Percentiles rank a stretch among this genome's conserved stretches.
These are phyloP conservation scores for Rhodotorula graminis DNA, from an alignment of 768 basidiomycete species.

Conservation along the genomic window DNA sequence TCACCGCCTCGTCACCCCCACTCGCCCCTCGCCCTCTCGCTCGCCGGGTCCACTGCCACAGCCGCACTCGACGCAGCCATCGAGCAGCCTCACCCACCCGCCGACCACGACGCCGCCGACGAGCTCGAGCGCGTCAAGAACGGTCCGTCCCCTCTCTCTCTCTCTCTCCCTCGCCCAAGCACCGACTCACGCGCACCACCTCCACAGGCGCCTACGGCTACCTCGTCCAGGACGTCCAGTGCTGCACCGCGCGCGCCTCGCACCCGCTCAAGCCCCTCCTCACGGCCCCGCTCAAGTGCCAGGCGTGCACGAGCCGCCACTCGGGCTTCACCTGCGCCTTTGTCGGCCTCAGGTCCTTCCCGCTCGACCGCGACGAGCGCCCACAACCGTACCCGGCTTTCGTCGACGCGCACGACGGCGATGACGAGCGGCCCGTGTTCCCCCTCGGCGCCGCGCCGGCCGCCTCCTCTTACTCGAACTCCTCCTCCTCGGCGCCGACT, in stretches of 20 bases:
- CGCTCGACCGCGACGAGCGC: not conserved
- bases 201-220: not conserved
- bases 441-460: not conserved
- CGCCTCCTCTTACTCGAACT: no score
- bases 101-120: no score
- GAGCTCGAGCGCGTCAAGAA: not conserved
- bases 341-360: constrained; percentile 8
- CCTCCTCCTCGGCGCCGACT: no score
- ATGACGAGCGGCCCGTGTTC: constrained; percentile 1
- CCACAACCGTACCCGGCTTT: not conserved
- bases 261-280: not conserved
- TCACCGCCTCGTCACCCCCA: no score
- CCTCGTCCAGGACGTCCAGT: not conserved
- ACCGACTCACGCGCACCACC: no score
- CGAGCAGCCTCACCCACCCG: no score
- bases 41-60: no score
- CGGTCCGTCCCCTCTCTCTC: not conserved
- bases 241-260: not conserved
- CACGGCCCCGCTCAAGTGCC: constrained; percentile 2
- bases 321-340: constrained; percentile 14
- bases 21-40: no score
- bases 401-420: not conserved
- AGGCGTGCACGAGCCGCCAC: not conserved
- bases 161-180: no score
- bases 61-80: no score